Base-by-base conservation (phyloP, 345 rosid genomes). In the Balakata baccata region DNA sequence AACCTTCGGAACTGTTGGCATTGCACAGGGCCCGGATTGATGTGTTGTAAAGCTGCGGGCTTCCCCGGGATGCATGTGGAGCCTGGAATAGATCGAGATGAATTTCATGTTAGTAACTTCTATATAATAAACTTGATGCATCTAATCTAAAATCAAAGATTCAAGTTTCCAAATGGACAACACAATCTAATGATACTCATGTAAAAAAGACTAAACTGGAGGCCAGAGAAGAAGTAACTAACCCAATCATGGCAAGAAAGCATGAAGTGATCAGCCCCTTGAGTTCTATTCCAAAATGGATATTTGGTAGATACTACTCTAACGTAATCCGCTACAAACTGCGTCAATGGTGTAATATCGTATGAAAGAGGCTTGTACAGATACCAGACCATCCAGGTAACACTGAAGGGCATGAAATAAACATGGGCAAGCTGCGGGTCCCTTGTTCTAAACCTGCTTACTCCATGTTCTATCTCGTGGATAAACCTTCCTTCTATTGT, bases 191-290 rank as follows among this genome's bases (percentile, higher is more conserved):
- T 13, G 2, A 17, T 56, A 11, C 0, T 29, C 39, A 50, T 12
- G 14, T 10, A n/a, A n/a, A n/a, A 50, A 50, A 5, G 4, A 0
- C 13, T 62, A 5, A 37, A 29, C n/a, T n/a, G 34, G 34, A 13
- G 12, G 20, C 12, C 20, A 16, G n/a, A 56, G 43, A 63, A 52
- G 61, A 43, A 12, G 62, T 4, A 11, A 82, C 83, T 78, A 52
- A 92, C 97, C 97, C 95, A 92, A 79, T 89, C 97, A 66, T 92
- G 97, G 65, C 97, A 89, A 11, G 95, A 88, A 76, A 92, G 92
- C 97, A 89, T 89, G 89, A 92, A 89, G 76, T 92, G 95, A 77
- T 89, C 95, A 69, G 97, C 94, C 4, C 95, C 95, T 67, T 64
- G 80, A 57, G 90, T 87, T 65, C 85, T 81, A 74, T 92, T 92